phyloP scores from a whole-genome alignment of 2,329 filamentous ascomycete species.

The Botryotinia convoluta region DNA sequence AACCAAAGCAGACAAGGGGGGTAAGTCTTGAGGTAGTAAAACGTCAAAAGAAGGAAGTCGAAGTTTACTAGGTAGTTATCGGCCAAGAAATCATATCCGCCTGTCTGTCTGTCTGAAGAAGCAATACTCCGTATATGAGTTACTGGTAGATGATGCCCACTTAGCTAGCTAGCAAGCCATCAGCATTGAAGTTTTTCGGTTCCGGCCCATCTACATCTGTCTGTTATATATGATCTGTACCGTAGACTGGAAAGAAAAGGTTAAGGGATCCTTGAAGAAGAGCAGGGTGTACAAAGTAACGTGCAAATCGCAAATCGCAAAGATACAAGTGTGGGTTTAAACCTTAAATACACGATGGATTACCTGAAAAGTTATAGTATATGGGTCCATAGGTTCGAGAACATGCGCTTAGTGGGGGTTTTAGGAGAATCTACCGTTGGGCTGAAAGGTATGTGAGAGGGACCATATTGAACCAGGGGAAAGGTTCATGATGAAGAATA shows the following conservation, averaged over 20 bases:
- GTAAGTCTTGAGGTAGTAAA: background rate
- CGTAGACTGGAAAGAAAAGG: background rate
- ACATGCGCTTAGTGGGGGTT: conserved; percentile 8
- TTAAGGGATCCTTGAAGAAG: background rate
- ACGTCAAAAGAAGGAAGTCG: background rate
- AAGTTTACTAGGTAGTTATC: background rate
- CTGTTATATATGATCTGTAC: background rate
- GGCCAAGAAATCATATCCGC: background rate
- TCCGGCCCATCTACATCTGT: background rate
- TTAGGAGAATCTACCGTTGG: conserved; percentile 4
- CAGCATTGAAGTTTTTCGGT: background rate
- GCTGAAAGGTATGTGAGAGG: conserved; percentile 7
- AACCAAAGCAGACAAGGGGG: background rate
- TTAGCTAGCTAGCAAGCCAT: conserved; percentile 6
- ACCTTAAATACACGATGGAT: conserved; percentile 10
- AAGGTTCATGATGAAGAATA: conserved; percentile 14
- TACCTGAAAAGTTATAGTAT: background rate
- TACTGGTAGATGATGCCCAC: conserved; percentile 5
- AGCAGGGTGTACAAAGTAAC: background rate
- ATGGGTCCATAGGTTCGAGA: conserved; percentile 6
- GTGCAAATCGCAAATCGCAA: background rate
- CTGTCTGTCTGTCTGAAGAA: background rate
- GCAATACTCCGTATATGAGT: background rate
- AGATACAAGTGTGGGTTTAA: conserved; percentile 2
- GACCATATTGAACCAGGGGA: background rate